These are phyloP conservation scores for Phragmites australis DNA, from an alignment of 176 grass and related monocot genomes.

Conservation along the genomic window DNA sequence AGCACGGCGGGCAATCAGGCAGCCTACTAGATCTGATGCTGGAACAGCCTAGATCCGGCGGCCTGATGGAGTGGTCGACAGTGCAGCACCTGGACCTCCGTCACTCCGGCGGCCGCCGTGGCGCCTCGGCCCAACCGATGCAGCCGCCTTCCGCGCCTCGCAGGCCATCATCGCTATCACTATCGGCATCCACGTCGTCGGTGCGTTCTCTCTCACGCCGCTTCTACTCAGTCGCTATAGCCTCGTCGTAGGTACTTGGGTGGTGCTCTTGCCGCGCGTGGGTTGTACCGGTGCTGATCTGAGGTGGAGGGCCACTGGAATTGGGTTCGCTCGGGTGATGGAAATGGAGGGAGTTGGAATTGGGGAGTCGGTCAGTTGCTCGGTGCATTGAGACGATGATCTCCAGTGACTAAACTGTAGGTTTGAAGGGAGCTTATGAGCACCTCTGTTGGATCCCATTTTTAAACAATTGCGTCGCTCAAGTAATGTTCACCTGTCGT, in stretches of 20 bases:
- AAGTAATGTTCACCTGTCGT: neutral
- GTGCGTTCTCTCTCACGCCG: slow-evolving; percentile 17
- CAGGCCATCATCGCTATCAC: slow-evolving; percentile 91
- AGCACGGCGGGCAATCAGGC: neutral
- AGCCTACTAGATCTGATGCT: slow-evolving; percentile 33
- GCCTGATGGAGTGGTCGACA: slow-evolving; percentile 80
- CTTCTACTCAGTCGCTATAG: neutral
- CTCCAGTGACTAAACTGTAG: neutral
- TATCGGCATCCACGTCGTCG: slow-evolving; percentile 80
- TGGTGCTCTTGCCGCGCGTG: neutral
- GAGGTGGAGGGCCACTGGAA: neutral
- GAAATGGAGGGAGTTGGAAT: neutral
- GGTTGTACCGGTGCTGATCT: neutral
- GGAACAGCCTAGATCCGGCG: slow-evolving; percentile 5
- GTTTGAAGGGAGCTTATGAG: no score
- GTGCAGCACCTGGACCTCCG: slow-evolving; percentile 96
- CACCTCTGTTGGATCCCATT: neutral
- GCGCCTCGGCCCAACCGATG: slow-evolving; percentile 55
- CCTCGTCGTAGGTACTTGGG: neutral
- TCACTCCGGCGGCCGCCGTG: slow-evolving; percentile 83
- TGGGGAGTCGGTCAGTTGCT: neutral
- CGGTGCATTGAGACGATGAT: neutral
- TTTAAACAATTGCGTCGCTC: neutral
- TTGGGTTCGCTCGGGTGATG: neutral
- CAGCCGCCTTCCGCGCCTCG: slow-evolving; percentile 82